Evolutionary conservation across 306 rosid species (phyloP), one percentile per base, ranked within the genome.

Genomic region (Malus sylvestris): DNA sequence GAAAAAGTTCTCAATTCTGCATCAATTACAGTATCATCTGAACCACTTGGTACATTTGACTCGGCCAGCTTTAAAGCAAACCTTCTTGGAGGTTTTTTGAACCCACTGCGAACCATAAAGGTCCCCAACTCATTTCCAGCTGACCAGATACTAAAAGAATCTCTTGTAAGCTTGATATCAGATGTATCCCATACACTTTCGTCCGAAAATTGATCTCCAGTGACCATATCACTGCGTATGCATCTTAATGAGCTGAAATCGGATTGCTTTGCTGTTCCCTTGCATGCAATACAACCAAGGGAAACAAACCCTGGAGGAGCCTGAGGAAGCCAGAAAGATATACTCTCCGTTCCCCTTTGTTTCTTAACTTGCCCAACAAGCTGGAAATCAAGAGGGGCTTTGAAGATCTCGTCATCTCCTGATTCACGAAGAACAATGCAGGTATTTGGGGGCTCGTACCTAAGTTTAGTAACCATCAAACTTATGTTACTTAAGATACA

Each of bases 291-390:
- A 79, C 93, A 90, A 65, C 99, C 99, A 81, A 92, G 89, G 72
- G 93, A 80, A 79, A 90, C 97, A 92, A 87, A 95, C 33, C 99
- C 97, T 68, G 97, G 91, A 64, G 97, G 93, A 76, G 97, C 92
- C 85, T 95, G 97, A 63, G 99, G 99, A 74, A 88, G 89, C 99
- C 99, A 95, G 74, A 95, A 95, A 29, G 93, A 89, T 33, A 92
- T 82, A 27, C 78, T 81, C 42, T 95, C 99, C 82, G 86, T 85
- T 83, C 99, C 97, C 82, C 89, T 85, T 84, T 89, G 99, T 78
- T 89, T 92, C 87, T 92, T 95, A 64, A 95, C 84, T 73, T 87
- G 87, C 78, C 97, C 97, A 81, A 90, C 89, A 79, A 86, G 89
- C 70, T 89, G 97, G 84, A 90, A 95, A 85, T 87, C 97, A 64